A percentile compares a stretch with the other conserved stretches of the same genome.
phyloP scores from a whole-genome alignment of 1,139 yeast genomes.

The Kazachstania sp. region DNA sequence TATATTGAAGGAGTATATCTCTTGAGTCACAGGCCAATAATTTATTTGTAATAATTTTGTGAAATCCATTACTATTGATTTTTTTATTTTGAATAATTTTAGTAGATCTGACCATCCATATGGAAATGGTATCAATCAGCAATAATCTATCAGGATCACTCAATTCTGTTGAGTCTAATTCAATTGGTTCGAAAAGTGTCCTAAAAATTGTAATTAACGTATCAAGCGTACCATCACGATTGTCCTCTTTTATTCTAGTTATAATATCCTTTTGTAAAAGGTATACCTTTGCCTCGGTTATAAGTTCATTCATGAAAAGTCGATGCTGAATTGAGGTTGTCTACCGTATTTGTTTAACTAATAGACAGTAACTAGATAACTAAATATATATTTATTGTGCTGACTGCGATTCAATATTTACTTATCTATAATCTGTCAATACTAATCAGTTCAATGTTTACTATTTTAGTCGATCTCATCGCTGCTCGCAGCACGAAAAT shows the following conservation, averaged over 20 bases:
- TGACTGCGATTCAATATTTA: no score
- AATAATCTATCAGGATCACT: constrained; percentile 30
- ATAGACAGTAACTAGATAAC: no score
- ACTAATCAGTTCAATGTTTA: no score
- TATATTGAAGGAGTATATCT: constrained; percentile 42
- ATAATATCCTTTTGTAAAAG: constrained; percentile 13
- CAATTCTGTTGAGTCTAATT: constrained; percentile 7
- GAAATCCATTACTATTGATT: constrained; percentile 9
- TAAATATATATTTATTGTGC: no score
- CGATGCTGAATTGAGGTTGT: no score
- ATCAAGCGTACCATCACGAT: constrained; percentile 6
- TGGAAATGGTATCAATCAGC: constrained; percentile 52
- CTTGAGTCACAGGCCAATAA: constrained; percentile 26
- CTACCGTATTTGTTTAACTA: no score
- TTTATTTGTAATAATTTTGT: constrained; percentile 15
- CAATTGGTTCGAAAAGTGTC: constrained; percentile 8
- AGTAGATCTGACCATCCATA: constrained; percentile 51
- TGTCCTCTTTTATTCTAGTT: constrained; percentile 8
- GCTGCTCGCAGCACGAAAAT: no score
- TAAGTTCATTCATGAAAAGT: not conserved
- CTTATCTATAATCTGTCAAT: no score
- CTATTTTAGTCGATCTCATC: no score
- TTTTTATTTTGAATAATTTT: constrained; percentile 16
- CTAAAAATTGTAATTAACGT: constrained; percentile 6
- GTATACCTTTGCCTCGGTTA: constrained; percentile 7